Evolutionary conservation across 1,139 yeast genomes (phyloP), one percentile per base, ranked within the genome.

Genomic region (Candida frijolesensis): DNA sequence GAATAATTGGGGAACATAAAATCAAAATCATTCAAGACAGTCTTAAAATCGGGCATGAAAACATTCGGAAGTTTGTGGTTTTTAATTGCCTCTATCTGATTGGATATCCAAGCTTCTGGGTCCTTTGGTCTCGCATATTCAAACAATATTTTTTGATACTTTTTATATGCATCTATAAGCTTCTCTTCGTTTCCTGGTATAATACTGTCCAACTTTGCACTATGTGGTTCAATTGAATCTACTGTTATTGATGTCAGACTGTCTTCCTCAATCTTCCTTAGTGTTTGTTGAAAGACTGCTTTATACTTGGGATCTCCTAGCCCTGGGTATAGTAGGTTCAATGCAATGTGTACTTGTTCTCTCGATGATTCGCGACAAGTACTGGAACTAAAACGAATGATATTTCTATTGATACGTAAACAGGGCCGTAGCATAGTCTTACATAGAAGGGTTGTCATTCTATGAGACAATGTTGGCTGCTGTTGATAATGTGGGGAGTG

Each of bases 271-370:
- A 29, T 16, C 11, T 9, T 16, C 6, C 16, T 9, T 30, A 41
- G 27, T 11, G 32, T 25, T n/a, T 44, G 14, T 9, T n/a, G 11
- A 3, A 38, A 34, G 10, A 32, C 19, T 7, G n/a, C 9, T 14
- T 22, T 25, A 35, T 44, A 35, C 14, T 44, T 22, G 4, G 27
- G 22, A 25, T 34, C 34, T 10, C 51, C 53, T 16, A 52, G 39
- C 3, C 53, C 51, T 10, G 55, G 55, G 16, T 39, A 50, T 42
- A 52, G 32, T 40, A 52, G 14, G 44, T 48, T 48, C 32, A 52
- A 34, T 1, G 49, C 55, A 12, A 46, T 33, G 29, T 48, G 44
- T 11, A 47, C 35, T 32, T 30, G 44, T 7, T 11, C 30, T 40
- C 15, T 38, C 12, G 38, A 30, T 12, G 46, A 4, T n/a, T 30